Evolutionary conservation across 1,139 yeast genomes (phyloP).

Genomic region (Yamadazyma mexicana): DNA sequence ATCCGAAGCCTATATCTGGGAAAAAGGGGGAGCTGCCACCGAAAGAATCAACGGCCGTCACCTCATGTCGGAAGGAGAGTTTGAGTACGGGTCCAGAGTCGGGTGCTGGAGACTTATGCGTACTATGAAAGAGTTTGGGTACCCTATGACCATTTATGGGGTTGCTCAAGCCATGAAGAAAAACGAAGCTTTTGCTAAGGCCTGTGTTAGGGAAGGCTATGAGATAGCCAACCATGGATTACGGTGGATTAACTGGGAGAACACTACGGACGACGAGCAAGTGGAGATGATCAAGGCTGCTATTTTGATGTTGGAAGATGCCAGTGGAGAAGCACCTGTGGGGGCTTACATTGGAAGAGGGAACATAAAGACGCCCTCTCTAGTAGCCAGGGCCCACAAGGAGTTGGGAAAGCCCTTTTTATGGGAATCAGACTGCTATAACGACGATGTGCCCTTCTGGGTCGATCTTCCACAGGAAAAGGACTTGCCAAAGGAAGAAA

Average conservation of each 20-base stretch:
- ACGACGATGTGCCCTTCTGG: slow-evolving; percentile 37
- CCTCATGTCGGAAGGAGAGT: slow-evolving; percentile 23
- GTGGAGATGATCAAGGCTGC: slow-evolving; percentile 27
- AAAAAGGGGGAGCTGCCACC: slow-evolving; percentile 19
- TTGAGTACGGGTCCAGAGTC: slow-evolving; percentile 17
- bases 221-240: slow-evolving; percentile 17
- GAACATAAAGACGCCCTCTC: slow-evolving; percentile 27
- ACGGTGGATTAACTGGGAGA: slow-evolving; percentile 16
- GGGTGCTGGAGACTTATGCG: slow-evolving; percentile 17
- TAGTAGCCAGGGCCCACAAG: slow-evolving; percentile 29
- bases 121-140: slow-evolving; percentile 16
- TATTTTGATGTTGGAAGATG: slow-evolving; percentile 22
- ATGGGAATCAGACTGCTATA: slow-evolving; percentile 33
- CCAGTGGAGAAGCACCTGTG: slow-evolving; percentile 29
- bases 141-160: slow-evolving; percentile 15
- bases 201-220: slow-evolving; percentile 18
- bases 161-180: slow-evolving; percentile 16
- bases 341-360: slow-evolving; percentile 37
- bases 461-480: slow-evolving; percentile 24
- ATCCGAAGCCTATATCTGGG: slow-evolving; percentile 28
- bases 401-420: slow-evolving; percentile 27
- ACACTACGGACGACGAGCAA: slow-evolving; percentile 24
- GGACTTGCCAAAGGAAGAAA: slow-evolving; percentile 18
- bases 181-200: slow-evolving; percentile 15
- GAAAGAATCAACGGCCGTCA: slow-evolving; percentile 14